Evolutionary conservation across 176 grass and related monocot genomes (phyloP).

Genomic region (Chrysopogon serrulatus): DNA sequence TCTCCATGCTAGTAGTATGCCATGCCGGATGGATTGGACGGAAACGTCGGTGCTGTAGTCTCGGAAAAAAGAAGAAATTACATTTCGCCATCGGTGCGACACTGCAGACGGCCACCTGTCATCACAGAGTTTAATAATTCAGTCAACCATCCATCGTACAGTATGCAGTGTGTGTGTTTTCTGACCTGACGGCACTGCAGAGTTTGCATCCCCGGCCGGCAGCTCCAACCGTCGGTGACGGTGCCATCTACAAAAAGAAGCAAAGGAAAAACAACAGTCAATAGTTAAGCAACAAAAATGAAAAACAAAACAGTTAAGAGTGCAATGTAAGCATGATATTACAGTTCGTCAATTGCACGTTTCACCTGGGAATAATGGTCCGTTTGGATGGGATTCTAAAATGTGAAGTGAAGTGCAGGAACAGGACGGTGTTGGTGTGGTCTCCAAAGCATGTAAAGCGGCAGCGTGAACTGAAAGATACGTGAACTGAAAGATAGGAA

Average conservation of each 20-base stretch:
- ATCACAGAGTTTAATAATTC: background rate
- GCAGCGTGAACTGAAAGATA: too few species aligned
- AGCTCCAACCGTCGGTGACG: background rate
- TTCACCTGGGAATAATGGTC: too few species aligned
- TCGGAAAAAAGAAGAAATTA: background rate
- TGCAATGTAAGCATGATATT: background rate
- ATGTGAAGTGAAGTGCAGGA: too few species aligned
- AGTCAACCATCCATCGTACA: background rate
- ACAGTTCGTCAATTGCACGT: background rate
- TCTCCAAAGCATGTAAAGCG: too few species aligned
- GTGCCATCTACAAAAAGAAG: background rate
- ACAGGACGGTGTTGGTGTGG: too few species aligned
- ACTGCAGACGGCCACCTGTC: background rate
- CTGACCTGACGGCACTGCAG: background rate
- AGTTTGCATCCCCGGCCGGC: background rate
- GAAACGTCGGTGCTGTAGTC: background rate
- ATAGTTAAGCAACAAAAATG: background rate
- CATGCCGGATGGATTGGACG: too few species aligned
- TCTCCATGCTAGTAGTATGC: too few species aligned
- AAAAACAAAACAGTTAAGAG: background rate
- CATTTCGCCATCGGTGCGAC: background rate
- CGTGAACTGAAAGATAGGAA: background rate
- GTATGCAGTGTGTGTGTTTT: background rate
- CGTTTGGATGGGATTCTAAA: too few species aligned
- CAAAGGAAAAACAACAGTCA: background rate